Conservation (phyloP, 805 yeast genomes). For the Candida multigemmis region DNA sequence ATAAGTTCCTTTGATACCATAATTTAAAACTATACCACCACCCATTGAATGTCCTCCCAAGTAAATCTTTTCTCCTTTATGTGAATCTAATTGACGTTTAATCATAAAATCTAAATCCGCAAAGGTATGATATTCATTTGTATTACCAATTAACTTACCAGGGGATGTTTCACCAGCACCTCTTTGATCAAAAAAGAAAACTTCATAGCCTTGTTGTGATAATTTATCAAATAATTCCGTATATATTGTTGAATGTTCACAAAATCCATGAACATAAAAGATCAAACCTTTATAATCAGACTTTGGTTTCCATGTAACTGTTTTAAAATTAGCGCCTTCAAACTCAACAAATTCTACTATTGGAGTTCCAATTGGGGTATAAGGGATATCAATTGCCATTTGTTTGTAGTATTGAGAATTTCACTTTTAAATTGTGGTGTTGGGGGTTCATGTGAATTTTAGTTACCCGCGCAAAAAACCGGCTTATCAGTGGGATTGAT, state of each 20-base stretch:
- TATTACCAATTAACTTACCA: constrained; percentile 43
- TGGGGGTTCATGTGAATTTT: no score
- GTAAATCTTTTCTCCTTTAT: constrained; percentile 31
- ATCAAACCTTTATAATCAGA: constrained; percentile 41
- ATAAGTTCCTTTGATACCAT: constrained; percentile 47
- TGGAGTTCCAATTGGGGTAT: constrained; percentile 23
- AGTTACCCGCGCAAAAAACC: no score
- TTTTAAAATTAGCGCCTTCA: constrained; percentile 31
- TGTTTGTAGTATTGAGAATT: no score
- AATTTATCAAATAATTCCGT: constrained; percentile 45
- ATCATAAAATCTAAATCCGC: constrained; percentile 54
- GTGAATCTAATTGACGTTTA: constrained; percentile 27
- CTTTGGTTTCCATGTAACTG: constrained; percentile 34
- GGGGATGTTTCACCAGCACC: constrained; percentile 65
- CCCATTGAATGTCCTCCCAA: constrained; percentile 78
- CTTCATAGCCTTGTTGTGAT: constrained; percentile 47
- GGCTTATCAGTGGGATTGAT: no score
- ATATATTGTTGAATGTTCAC: constrained; percentile 46
- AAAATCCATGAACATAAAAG: constrained; percentile 63
- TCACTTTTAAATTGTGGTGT: no score
- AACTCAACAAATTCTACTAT: constrained; percentile 16
- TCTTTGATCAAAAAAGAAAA: constrained; percentile 64
- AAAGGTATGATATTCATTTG: constrained; percentile 48
- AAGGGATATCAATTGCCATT: constrained; percentile 17
- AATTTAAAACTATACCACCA: constrained; percentile 61